Base-by-base conservation (phyloP, 495 filamentous ascomycete genomes). In the Jackrogersella minutella region DNA sequence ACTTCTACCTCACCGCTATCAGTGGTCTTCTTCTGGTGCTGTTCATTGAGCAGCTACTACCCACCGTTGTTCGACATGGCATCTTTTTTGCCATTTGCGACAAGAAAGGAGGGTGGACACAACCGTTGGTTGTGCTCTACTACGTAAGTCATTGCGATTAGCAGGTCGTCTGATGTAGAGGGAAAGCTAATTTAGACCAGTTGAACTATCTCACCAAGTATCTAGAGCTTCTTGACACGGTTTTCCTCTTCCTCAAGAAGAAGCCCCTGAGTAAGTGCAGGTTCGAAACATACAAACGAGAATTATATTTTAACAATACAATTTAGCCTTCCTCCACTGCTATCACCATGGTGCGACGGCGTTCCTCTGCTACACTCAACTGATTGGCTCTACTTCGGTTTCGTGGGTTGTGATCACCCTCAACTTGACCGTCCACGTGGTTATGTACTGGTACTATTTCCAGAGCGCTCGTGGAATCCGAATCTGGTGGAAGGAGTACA, bases 401-500 rank as follows among this genome's bases (percentile, higher is more conserved):
- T 88, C 86, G 26, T 93, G 90, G 90, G 88, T 91, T 43, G 84
- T 86, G 59, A 93, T 93, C 75, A 84, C 85, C 10, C 82, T 93
- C 44, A 93, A 93, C 80, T 78, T 93, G 70, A 86, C 82, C 33
- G 90, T 93, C 30, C 90, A 93, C 76, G 89, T 91, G 62, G 87
- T 91, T 69, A 91, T 87, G 85, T 87, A 87, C 79, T 87, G 84
- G 85, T 86, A 86, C 77, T 93, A 93, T 81, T 93, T 93, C 87
- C 91, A 93, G 80, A 87, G 87, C 72, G 89, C 91, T 10, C 88
- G 91, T 64, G 91, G 91, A 66, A 84, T 93, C 77, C 83, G 82
- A 61, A 91, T 93, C 76, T 93, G 91, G 91, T 93, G 91, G 91
- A 93, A 93, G 84, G 87, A 93, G 76, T 93, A 90, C 87, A 91